phyloP scores from a whole-genome alignment of 768 basidiomycete genomes.

The Pilatotrama ljubarskyi region DNA sequence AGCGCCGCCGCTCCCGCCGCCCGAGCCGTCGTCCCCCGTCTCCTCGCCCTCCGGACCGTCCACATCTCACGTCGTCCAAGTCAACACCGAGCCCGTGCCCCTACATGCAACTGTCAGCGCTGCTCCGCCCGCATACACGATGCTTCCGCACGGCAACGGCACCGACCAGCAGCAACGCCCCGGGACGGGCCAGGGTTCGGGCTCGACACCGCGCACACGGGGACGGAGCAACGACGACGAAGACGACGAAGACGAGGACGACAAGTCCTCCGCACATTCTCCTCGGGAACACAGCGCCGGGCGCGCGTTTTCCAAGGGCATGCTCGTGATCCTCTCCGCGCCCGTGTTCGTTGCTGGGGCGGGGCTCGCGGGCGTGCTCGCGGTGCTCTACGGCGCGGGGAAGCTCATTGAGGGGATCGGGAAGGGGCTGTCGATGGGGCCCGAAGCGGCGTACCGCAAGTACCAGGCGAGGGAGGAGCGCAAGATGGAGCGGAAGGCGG shows the following conservation, averaged over 20 bases:
- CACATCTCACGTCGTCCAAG: no score
- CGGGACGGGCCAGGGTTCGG: no score
- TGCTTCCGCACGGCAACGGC: background rate
- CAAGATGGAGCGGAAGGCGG: background rate
- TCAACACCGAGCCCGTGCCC: no score
- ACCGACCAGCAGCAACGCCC: background rate
- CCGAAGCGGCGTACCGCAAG: slow-evolving; percentile 5
- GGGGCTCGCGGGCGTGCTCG: slow-evolving; percentile 1
- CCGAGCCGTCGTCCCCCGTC: background rate
- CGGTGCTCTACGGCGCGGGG: slow-evolving; percentile 10
- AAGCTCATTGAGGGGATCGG: slow-evolving; percentile 12
- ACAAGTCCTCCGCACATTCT: background rate
- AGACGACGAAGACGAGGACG: background rate
- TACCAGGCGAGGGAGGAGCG: background rate
- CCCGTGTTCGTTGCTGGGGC: slow-evolving; percentile 2
- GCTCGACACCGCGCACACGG: background rate
- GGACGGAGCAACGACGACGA: no score
- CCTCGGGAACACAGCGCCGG: background rate
- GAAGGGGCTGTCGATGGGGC: slow-evolving; percentile 1
- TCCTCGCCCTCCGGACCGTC: background rate
- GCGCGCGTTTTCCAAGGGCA: background rate
- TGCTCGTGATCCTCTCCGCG: slow-evolving; percentile 1
- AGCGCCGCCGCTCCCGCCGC: background rate
- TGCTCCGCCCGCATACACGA: background rate
- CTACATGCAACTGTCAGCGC: background rate